Conservation (phyloP, 768 basidiomycete species). For the Lyophyllum shimeji region DNA sequence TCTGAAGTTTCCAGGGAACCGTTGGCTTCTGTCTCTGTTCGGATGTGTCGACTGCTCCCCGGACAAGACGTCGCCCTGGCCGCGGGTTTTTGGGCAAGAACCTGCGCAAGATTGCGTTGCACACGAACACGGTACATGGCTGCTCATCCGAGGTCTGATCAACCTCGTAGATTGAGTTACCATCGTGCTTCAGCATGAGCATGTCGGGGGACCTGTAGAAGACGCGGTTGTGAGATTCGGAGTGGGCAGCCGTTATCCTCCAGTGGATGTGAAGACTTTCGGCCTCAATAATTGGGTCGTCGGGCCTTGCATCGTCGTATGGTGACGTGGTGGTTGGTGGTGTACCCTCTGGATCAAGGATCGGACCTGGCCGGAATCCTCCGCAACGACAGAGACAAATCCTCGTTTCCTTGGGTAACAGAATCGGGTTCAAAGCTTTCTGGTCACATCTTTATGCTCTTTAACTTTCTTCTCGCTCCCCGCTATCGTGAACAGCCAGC, state of each 20-base stretch:
- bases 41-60: conserved; percentile 11
- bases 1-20: conserved; percentile 38
- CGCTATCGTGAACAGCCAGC: conserved; percentile 44
- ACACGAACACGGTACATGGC: neutral
- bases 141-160: conserved; percentile 14
- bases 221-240: neutral
- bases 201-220: neutral
- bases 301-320: neutral
- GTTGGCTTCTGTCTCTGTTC: conserved; percentile 46
- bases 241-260: conserved; percentile 6
- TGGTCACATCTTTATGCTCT: conserved; percentile 29
- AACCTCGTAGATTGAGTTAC: conserved; percentile 7
- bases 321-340: conserved; percentile 4
- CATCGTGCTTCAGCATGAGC: neutral
- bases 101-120: neutral
- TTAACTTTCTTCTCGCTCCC: conserved; percentile 37
- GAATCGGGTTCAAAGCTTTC: conserved; percentile 26
- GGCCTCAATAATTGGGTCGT: neutral
- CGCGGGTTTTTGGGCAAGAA: conserved; percentile 8
- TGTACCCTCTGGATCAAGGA: conserved; percentile 13
- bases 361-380: conserved; percentile 8
- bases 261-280: conserved; percentile 2
- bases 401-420: conserved; percentile 37
- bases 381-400: conserved; percentile 39
- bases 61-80: conserved; percentile 27